Percentiles rank a stretch among this genome's conserved stretches.
These are phyloP conservation scores for Metschnikowia cerradonensis DNA, from an alignment of 805 yeast species.

Conservation along the genomic window DNA sequence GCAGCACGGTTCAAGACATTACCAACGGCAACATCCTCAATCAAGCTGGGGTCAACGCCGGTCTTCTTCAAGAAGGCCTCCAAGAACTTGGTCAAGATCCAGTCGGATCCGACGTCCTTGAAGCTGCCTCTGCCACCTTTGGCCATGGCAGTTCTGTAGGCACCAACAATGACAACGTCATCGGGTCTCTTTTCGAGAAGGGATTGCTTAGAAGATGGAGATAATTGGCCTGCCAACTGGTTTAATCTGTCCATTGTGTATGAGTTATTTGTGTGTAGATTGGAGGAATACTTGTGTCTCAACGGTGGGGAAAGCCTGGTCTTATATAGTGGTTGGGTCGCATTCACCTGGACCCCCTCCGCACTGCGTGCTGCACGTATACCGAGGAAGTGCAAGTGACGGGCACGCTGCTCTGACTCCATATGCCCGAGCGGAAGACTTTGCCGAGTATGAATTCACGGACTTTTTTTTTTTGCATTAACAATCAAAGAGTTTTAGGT, in stretches of 20 bases:
- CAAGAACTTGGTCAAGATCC: constrained; percentile 63
- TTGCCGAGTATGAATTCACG: too few species aligned
- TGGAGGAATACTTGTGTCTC: background rate
- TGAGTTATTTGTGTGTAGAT: background rate
- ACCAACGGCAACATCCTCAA: constrained; percentile 87
- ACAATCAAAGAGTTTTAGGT: too few species aligned
- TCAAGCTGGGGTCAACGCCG: constrained; percentile 45
- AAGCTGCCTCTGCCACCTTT: constrained; percentile 85
- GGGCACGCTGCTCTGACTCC: background rate
- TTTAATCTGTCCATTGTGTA: constrained; percentile 42
- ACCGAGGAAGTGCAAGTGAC: constrained; percentile 1
- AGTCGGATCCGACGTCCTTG: constrained; percentile 80
- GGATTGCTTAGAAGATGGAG: constrained; percentile 38
- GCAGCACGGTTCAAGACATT: constrained; percentile 91
- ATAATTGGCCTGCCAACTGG: constrained; percentile 43
- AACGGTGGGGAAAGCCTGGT: constrained; percentile 1
- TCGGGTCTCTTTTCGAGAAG: constrained; percentile 61
- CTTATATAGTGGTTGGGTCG: constrained; percentile 9
- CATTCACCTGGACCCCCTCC: constrained; percentile 13
- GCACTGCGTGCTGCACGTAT: constrained; percentile 7
- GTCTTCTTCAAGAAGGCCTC: constrained; percentile 55
- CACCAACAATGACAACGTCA: constrained; percentile 87
- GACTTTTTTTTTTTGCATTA: too few species aligned
- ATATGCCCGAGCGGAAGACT: background rate
- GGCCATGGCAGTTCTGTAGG: constrained; percentile 86